These are phyloP conservation scores for Massariosphaeria phaeospora DNA, from an alignment of 495 filamentous ascomycete species.

Conservation along the genomic window DNA sequence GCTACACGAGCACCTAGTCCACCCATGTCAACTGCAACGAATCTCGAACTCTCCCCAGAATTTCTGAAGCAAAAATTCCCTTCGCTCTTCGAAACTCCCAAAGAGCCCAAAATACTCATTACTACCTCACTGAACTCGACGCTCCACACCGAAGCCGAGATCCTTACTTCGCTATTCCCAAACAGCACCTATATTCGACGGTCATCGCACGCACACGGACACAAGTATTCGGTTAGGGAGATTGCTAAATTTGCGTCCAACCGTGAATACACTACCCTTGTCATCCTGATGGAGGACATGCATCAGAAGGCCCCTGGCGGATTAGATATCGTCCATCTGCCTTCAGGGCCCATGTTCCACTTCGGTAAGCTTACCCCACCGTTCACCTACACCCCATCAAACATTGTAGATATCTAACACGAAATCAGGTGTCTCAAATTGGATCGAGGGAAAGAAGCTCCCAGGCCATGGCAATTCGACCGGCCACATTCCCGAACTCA, in stretches of 20 bases:
- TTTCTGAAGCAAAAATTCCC: constrained; percentile 57
- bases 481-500: constrained; percentile 84
- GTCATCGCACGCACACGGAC: constrained; percentile 67
- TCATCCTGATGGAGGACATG: constrained; percentile 74
- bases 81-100: constrained; percentile 63
- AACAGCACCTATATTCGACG: constrained; percentile 77
- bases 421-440: no score
- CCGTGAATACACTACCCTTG: constrained; percentile 70
- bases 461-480: constrained; percentile 86
- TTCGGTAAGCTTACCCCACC: no score
- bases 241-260: constrained; percentile 80
- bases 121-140: constrained; percentile 83
- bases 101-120: constrained; percentile 74
- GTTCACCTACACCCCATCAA: no score
- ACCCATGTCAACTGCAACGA: constrained; percentile 34
- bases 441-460: constrained; percentile 75
- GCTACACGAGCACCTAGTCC: constrained; percentile 29
- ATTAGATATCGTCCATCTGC: constrained; percentile 76
- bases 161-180: constrained; percentile 76
- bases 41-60: constrained; percentile 42
- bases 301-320: constrained; percentile 65
- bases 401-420: no score
- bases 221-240: constrained; percentile 86
- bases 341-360: constrained; percentile 80
- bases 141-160: constrained; percentile 72